Base-by-base conservation (phyloP, 352 stramenopile species). In the Phytophthora quininea region DNA sequence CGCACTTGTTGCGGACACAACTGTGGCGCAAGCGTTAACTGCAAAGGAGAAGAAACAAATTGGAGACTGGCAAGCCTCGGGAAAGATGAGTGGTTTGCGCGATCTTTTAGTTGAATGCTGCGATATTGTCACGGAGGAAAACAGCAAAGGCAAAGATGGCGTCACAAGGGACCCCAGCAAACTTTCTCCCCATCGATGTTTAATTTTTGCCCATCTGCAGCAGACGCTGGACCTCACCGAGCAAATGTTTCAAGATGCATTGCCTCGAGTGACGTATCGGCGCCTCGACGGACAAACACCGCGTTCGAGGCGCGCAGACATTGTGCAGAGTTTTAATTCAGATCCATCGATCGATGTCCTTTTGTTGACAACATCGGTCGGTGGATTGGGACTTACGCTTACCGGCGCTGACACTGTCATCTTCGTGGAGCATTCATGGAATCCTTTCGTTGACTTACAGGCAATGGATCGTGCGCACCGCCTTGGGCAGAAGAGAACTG, bases 341-440 rank as follows among this genome's bases (percentile, higher is more conserved):
- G 96, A 99, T 69, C 69, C 75, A 7, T 91, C 81, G 8, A 95
- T 99, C 51, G 88, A 97, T 57, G 69, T 99, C n/a, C 71, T 99
- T 47, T 72, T 99, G 50, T 82, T 99, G 37, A 99, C 97, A 14
- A 99, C 97, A 0, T 80, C 89, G 35, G 88, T 99, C 31, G 97
- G 98, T 15, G 95, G 96, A 0, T 71, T 99, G 4, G 98, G 98
- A 19, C 86, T 99, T 6, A 99, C 98, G 58, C 82, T 99, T 47
- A 99, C 95, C 6, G 92, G 89, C 10, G 97, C 97, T 3, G 96
- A 99, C 73, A 99, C 92, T 0, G 97, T 99, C 8, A 97, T 99
- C 38, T 99, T 99, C 67, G 69, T 99, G 1, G 98, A 99, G 74
- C 93, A 98, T 61, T 96, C 98, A 55, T 99, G 97, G 95, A 99